phyloP scores from a whole-genome alignment of 2,329 filamentous ascomycete species.

The Teratosphaeria nubilosa region DNA sequence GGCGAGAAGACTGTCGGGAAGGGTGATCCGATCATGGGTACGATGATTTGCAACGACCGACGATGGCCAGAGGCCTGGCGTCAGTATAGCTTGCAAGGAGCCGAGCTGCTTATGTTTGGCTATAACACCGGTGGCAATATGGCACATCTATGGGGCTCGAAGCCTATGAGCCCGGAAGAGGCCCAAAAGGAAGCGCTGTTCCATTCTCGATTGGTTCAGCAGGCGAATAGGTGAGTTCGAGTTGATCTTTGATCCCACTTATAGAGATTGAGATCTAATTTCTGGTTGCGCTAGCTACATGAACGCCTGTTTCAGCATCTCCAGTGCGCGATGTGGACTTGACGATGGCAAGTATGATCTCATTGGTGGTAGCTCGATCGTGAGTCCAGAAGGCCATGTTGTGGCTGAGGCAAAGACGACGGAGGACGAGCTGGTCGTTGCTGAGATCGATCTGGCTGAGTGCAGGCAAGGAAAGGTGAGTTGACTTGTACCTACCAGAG shows the following conservation, averaged over 20 bases:
- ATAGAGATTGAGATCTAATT: too few species aligned
- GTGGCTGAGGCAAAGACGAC: conserved; percentile 41
- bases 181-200: conserved; percentile 41
- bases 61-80: conserved; percentile 47
- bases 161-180: conserved; percentile 33
- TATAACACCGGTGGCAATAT: conserved; percentile 39
- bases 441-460: conserved; percentile 40
- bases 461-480: conserved; percentile 38
- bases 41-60: conserved; percentile 45
- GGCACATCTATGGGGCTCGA: conserved; percentile 36
- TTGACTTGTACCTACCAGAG: too few species aligned
- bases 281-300: conserved; percentile 28
- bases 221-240: conserved; percentile 31
- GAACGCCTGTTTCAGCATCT: conserved; percentile 43
- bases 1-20: conserved; percentile 23
- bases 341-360: conserved; percentile 43
- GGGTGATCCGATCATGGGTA: conserved; percentile 43
- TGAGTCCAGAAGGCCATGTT: conserved; percentile 40
- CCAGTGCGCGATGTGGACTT: conserved; percentile 39
- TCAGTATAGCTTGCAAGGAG: conserved; percentile 41
- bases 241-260: too few species aligned
- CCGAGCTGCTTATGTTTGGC: conserved; percentile 28
- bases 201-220: conserved; percentile 43
- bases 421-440: conserved; percentile 42
- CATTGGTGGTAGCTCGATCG: conserved; percentile 41